phyloP scores from a whole-genome alignment of 2,329 filamentous ascomycete species.

The Cercospora citrullina region DNA sequence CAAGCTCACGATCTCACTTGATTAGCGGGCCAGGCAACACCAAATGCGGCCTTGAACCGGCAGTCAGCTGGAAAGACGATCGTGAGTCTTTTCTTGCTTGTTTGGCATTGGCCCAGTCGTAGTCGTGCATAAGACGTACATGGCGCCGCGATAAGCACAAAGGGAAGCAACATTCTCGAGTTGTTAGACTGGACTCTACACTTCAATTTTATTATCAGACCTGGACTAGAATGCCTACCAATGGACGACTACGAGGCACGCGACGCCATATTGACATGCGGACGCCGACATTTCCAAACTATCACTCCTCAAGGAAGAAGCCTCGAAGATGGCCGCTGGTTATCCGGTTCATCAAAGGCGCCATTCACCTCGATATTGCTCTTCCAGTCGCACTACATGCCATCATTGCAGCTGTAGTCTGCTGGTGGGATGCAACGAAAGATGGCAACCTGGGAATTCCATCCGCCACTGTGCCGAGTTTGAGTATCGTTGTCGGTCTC shows the following conservation, averaged over 20 bases:
- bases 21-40: not conserved
- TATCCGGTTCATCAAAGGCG: constrained; percentile 64
- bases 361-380: constrained; percentile 60
- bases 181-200: not conserved
- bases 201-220: not conserved
- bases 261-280: constrained; percentile 14
- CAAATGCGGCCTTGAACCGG: not conserved
- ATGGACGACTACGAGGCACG: constrained; percentile 1
- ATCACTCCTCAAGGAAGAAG: constrained; percentile 49
- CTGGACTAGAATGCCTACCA: not conserved
- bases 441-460: constrained; percentile 55
- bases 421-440: constrained; percentile 54
- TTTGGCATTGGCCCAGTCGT: not conserved
- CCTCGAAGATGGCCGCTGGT: constrained; percentile 62
- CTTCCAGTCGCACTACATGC: constrained; percentile 59
- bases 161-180: not conserved
- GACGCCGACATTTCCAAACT: constrained; percentile 47
- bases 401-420: constrained; percentile 58
- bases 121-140: constrained; percentile 10
- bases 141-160: constrained; percentile 10
- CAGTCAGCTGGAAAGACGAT: not conserved
- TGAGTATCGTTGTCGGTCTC: constrained; percentile 66
- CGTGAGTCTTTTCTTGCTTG: not conserved
- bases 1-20: not conserved
- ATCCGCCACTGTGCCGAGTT: constrained; percentile 60